A percentile compares a stretch with the other conserved stretches of the same genome.
Evolutionary conservation across 257 asterid species (phyloP).

Genomic region (Echium plantagineum): DNA sequence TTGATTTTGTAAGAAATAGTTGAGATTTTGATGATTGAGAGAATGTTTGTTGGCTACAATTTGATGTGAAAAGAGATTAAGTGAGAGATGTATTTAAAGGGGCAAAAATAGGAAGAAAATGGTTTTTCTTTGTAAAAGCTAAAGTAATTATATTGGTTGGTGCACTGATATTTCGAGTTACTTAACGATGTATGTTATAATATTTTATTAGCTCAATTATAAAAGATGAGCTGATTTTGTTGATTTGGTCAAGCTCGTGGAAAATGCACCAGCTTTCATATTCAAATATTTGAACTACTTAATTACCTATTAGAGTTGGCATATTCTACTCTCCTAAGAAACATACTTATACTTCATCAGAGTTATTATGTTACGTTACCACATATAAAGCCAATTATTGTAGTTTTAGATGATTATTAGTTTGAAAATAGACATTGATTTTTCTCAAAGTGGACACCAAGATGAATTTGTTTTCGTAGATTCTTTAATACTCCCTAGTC

Average conservation of each 20-base stretch:
- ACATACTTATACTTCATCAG: too few species aligned
- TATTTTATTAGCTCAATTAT: conserved; percentile 3
- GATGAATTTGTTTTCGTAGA: too few species aligned
- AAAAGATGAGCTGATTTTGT: neutral
- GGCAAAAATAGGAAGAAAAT: neutral
- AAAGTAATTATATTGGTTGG: neutral
- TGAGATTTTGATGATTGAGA: neutral
- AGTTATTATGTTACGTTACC: too few species aligned
- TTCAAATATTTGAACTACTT: too few species aligned
- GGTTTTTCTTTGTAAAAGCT: neutral
- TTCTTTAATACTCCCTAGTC: too few species aligned
- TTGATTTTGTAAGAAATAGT: neutral
- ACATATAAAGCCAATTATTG: too few species aligned
- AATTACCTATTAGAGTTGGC: too few species aligned
- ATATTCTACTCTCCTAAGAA: too few species aligned
- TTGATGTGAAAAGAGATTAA: neutral
- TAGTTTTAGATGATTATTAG: too few species aligned
- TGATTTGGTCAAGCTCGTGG: neutral
- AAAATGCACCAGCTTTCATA: too few species aligned
- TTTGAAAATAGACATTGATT: too few species aligned
- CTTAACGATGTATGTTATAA: neutral
- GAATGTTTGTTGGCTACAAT: neutral
- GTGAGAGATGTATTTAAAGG: conserved; percentile 1
- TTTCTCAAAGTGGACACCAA: too few species aligned
- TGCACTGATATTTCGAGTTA: conserved; percentile 4